Base-by-base conservation (phyloP, 176 grass and related monocot genomes). In the Phragmites australis region DNA sequence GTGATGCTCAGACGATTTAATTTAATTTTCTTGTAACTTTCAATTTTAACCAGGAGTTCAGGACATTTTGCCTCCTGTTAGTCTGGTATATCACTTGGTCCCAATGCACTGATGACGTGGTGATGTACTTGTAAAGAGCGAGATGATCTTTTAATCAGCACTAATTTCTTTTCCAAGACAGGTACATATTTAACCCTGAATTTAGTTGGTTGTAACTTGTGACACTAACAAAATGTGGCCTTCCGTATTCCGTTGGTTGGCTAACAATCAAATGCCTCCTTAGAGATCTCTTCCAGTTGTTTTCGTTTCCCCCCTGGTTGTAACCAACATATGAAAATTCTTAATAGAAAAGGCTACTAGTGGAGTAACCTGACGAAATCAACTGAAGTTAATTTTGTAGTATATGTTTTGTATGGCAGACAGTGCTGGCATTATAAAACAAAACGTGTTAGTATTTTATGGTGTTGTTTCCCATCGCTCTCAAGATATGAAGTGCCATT, bases 141-240 rank as follows among this genome's bases (percentile, higher is more conserved):
- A 52, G 16, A 34, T 44, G 19, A 14, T 37, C 14, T 64, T 57
- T 41, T 16, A 52, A 22, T 69, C 34, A 18, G 52, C 17, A 31
- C 3, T 10, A 74, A 44, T 51, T 49, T 57, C 0, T 44, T 37
- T 67, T 17, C 53, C 30, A 29, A 47, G 9, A 23, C 39, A 81
- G 64, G 82, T 81, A 71, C 64, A 89, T 76, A 85, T 85, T 68
- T 76, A 48, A 71, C 29, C 64, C 45, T 70, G 26, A 81, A 65
- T 39, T 64, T 62, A 47, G 51, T 54, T 69, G 23, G 19, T 60
- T 88, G 72, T 37, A 37, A 37, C 34, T 71, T 81, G 61, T 81
- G 19, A 70, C 60, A 39, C 27, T 75, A 67, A 46, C 50, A 61
- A 68, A 55, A 49, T 59, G 25, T 46, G 19, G 6, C 10, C 43